Conservation (phyloP, 768 basidiomycete species). For the Lentinula guzmanii region DNA sequence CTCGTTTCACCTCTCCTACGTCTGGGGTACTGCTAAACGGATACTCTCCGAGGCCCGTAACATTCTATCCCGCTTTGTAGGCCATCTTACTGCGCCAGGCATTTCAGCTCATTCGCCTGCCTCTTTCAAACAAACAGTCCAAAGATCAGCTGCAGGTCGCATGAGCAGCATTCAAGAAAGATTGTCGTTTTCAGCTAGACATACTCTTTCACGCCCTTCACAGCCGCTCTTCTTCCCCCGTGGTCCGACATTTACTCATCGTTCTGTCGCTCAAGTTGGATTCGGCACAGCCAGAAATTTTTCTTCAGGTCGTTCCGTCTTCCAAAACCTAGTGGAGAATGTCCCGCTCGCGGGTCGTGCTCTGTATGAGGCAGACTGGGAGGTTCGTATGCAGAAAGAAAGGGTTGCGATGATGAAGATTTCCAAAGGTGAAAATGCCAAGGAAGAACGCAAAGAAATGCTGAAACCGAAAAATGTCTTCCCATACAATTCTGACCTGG, state of each 20-base stretch:
- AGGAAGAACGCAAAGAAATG: conserved; percentile 26
- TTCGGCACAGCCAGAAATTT: conserved; percentile 75
- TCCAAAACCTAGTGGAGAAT: conserved; percentile 76
- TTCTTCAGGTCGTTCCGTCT: conserved; percentile 64
- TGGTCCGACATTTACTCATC: conserved; percentile 38
- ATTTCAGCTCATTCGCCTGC: conserved; percentile 23
- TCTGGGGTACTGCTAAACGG: conserved; percentile 31
- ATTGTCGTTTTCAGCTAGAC: conserved; percentile 50
- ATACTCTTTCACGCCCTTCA: conserved; percentile 42
- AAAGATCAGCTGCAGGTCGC: conserved; percentile 24
- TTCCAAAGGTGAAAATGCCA: conserved; percentile 18
- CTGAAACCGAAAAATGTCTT: conserved; percentile 19
- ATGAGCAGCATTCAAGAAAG: conserved; percentile 44
- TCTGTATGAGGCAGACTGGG: conserved; percentile 69
- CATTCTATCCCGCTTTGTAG: conserved; percentile 49
- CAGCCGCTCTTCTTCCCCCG: conserved; percentile 51
- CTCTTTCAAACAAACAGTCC: conserved; percentile 19
- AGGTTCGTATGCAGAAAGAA: conserved; percentile 48
- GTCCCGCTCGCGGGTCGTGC: conserved; percentile 74
- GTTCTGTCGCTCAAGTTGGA: conserved; percentile 60
- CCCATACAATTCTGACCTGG: not conserved
- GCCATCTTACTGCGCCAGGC: conserved; percentile 54
- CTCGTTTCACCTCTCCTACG: conserved; percentile 26
- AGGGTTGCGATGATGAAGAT: conserved; percentile 21
- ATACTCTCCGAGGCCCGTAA: conserved; percentile 48